Base-by-base conservation (phyloP, 2,329 filamentous ascomycete species). In the Aspergillus chevalieri region DNA sequence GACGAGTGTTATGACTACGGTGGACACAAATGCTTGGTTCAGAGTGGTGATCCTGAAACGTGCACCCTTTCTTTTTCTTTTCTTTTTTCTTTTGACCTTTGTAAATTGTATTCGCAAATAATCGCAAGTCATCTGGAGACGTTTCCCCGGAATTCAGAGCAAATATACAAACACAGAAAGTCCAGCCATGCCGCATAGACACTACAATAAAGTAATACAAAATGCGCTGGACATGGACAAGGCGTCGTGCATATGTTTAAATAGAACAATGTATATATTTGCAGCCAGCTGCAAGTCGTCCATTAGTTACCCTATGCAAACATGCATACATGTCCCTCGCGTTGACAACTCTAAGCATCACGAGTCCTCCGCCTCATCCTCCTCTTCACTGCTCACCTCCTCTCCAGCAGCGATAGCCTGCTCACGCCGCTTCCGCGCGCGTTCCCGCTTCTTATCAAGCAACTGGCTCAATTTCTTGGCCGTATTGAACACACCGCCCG, bases 401-500 rank as follows among this genome's bases (percentile, higher is more conserved):
- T 78, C 76, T 0, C 76, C 78, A 26, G 73, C 74, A 36, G 76
- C 78, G 52, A 78, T 76, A 24, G 74, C 76, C 57, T 73, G 71
- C 47, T 78, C 71, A 52, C 78, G 74, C 55, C 74, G 74, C 62
- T 76, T 81, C 44, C 71, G 72, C 46, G 77, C 79, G 52, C 78
- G 74, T 55, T 81, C 79, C 51, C 78, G 73, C 67, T 86, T 87
- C 72, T 75, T 82, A 19, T 91, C 87, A 51, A 97, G 68, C 57
- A 97, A 67, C 66, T 86, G 88, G 65, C 86, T 87, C 60, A 97
- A 65, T 57, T 85, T 86, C 74, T 89, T 94, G 1, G 91, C 90
- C 3, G 82, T 80, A 65, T 94, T 95, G 63, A 97, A 97, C 0
- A 94, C 88, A 1, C 93, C 93, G 26, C 86, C 85, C 0, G 91